Evolutionary conservation across 2,329 filamentous ascomycete species (phyloP), one percentile per base, ranked within the genome.

Genomic region (Basipetospora chlamydospora): DNA sequence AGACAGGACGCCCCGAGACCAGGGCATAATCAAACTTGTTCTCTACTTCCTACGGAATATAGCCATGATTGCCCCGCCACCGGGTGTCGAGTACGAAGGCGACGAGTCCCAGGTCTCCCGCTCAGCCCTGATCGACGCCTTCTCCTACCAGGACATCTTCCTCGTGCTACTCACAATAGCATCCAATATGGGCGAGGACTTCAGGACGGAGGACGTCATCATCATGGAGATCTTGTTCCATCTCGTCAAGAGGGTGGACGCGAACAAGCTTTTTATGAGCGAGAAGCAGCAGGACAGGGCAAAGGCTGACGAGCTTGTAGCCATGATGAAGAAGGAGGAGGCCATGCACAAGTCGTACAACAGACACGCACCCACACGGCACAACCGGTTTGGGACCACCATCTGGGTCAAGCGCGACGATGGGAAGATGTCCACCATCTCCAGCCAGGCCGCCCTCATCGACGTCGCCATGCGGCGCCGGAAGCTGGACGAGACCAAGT

Each of bases 331-430:
- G 37, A 85, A 90, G 49, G 90, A 98, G 57, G 77, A 77, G 2
- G 73, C 77, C n/a, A 82, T 93, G 75, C 66, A 84, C 38, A 75
- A 79, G 47, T 71, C 79, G 33, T 80, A 86, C 47, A 79, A 80
- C 37, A 79, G 77, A 46, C 77, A 77, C 50, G 82, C 81, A 3
- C 83, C 87, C 0, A 87, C 85, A 3, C 68, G 90, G 33, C 90
- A 98, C 56, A 93, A 87, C 47, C 74, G 90, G 23, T 98, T 96
- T 49, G 90, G 90, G 3, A 93, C 87, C 9, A 96, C 96, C 83
- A 77, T 95, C 23, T 96, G 88, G 87, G 75, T 98, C 26, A 85
- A 93, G 59, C 69, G 87, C 39, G 81, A 86, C 33, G 80, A 87
- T 46, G 77, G 80, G 35, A 87, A 87, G 49, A 73, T 90, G 47